Conservation (phyloP, 768 basidiomycete genomes). For the Leccinum disarticulatum region DNA sequence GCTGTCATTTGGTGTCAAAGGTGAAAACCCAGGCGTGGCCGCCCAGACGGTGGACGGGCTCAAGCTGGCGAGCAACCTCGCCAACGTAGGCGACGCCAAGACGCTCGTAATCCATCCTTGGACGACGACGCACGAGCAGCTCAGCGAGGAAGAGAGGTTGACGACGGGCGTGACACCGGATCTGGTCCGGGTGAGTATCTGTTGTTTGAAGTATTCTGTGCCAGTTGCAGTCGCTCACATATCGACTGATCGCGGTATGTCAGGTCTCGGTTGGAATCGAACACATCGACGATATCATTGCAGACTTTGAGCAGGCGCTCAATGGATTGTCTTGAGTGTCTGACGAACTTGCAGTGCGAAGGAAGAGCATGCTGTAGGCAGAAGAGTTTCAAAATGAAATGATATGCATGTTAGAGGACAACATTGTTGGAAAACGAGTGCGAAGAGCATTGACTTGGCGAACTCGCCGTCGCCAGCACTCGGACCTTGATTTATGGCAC, state of each 20-base stretch:
- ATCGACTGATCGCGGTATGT: neutral
- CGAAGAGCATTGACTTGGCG: no score
- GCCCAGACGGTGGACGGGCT: slow-evolving; percentile 68
- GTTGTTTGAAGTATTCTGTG: neutral
- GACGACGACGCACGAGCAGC: slow-evolving; percentile 60
- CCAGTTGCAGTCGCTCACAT: no score
- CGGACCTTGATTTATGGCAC: no score
- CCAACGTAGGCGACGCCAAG: slow-evolving; percentile 70
- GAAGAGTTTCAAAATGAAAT: neutral
- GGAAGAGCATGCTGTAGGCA: neutral
- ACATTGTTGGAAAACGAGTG: no score
- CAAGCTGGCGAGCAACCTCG: slow-evolving; percentile 68
- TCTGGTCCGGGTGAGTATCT: slow-evolving; percentile 49
- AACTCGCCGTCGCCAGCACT: no score
- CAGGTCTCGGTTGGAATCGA: slow-evolving; percentile 49
- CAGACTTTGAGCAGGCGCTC: slow-evolving; percentile 45
- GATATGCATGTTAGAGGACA: neutral
- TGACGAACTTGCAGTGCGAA: neutral
- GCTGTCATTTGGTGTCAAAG: slow-evolving; percentile 71
- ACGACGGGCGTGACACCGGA: slow-evolving; percentile 54
- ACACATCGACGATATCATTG: slow-evolving; percentile 45
- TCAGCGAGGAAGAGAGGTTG: slow-evolving; percentile 47
- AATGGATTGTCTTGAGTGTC: slow-evolving; percentile 6
- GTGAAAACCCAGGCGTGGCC: slow-evolving; percentile 40
- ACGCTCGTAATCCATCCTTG: slow-evolving; percentile 62